Evolutionary conservation across 805 yeast species (phyloP).

Genomic region (Pichia thaimueangensis): DNA sequence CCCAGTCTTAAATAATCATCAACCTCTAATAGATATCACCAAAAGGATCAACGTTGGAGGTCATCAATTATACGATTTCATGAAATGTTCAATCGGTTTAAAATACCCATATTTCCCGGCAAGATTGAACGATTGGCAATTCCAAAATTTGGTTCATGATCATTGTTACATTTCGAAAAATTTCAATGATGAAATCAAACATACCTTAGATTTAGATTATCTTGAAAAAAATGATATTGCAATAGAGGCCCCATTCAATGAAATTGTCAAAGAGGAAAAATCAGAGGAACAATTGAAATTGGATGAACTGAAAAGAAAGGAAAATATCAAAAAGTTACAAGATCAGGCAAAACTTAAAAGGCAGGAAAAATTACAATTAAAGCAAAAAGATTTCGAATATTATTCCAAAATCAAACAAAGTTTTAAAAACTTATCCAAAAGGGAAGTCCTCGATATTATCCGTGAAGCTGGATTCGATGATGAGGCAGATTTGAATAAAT

Average conservation of each 20-base stretch:
- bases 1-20: slow-evolving; percentile 69
- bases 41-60: slow-evolving; percentile 95
- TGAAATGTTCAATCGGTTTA: slow-evolving; percentile 57
- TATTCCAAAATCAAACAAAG: slow-evolving; percentile 53
- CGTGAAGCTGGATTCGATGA: slow-evolving; percentile 75
- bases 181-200: slow-evolving; percentile 57
- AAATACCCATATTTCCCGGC: slow-evolving; percentile 93
- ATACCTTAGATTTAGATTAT: slow-evolving; percentile 51
- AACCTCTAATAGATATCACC: slow-evolving; percentile 59
- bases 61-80: slow-evolving; percentile 55
- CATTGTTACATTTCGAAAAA: slow-evolving; percentile 71
- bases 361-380: slow-evolving; percentile 69
- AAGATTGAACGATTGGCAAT: slow-evolving; percentile 56
- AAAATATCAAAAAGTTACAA: slow-evolving; percentile 82
- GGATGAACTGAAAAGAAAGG: slow-evolving; percentile 74
- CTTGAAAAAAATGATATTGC: slow-evolving; percentile 68
- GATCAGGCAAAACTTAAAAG: slow-evolving; percentile 88
- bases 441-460: slow-evolving; percentile 48
- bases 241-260: slow-evolving; percentile 75
- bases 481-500: slow-evolving; percentile 62
- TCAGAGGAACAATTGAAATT: slow-evolving; percentile 73
- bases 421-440: slow-evolving; percentile 43
- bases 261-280: slow-evolving; percentile 60
- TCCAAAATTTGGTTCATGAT: slow-evolving; percentile 62
- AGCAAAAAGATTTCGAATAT: slow-evolving; percentile 74